Conservation (phyloP, 768 basidiomycete species). For the Chalciporus sphaerocephalus region DNA sequence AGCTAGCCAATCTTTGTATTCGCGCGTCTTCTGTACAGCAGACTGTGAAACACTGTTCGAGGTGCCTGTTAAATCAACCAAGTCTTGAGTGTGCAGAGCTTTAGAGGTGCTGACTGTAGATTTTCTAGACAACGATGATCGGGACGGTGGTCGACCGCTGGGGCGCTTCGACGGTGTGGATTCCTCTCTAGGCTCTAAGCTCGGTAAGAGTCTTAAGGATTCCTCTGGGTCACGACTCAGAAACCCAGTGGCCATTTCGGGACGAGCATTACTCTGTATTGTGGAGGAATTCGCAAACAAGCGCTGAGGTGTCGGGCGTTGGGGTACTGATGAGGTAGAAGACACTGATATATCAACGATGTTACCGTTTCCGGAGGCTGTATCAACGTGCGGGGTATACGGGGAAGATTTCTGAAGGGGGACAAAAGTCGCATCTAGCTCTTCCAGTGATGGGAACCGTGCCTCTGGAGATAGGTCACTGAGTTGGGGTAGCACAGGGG, state of each 20-base stretch:
- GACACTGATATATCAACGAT: constrained; percentile 22
- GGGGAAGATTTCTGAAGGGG: constrained; percentile 23
- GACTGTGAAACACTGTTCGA: constrained; percentile 4
- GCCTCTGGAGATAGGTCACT: constrained; percentile 56
- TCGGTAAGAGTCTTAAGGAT: constrained; percentile 5
- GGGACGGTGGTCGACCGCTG: constrained; percentile 24
- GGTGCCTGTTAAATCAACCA: constrained; percentile 16
- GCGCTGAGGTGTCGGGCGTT: constrained; percentile 22
- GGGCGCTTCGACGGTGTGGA: constrained; percentile 14
- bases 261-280: constrained; percentile 43
- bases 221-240: constrained; percentile 42
- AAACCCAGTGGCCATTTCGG: constrained; percentile 53
- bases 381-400: constrained; percentile 16
- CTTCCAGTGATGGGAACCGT: constrained; percentile 85
- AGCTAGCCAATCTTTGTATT: constrained; percentile 68
- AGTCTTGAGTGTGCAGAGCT: constrained; percentile 19
- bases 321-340: constrained; percentile 20
- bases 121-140: constrained; percentile 47
- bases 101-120: constrained; percentile 47
- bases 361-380: constrained; percentile 9
- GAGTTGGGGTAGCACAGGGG: constrained; percentile 31
- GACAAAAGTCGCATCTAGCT: constrained; percentile 58
- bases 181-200: constrained; percentile 16
- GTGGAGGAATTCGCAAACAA: constrained; percentile 6
- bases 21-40: constrained; percentile 23